Evolutionary conservation across 208 protist species (phyloP).

Genomic region (Leishmania aethiopica): DNA sequence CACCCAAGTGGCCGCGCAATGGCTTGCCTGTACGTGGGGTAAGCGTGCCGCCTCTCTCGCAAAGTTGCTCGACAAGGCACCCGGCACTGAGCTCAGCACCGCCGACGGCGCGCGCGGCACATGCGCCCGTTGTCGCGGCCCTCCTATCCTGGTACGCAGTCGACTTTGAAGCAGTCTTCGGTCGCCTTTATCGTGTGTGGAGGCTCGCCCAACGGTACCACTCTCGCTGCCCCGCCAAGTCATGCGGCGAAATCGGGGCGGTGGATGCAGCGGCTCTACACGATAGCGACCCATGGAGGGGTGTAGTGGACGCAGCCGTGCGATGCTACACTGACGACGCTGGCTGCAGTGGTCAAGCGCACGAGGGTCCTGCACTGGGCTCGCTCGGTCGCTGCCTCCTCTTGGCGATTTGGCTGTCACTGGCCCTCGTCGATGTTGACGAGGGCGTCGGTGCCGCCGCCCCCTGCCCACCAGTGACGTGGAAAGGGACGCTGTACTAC

Average conservation of each 20-base stretch:
- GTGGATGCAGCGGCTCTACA: not conserved
- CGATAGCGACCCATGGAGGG: not conserved
- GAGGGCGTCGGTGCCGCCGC: not conserved
- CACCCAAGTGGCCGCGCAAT: not conserved
- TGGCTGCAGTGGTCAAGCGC: not conserved
- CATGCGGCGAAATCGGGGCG: not conserved
- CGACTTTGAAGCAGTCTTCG: conserved; percentile 19
- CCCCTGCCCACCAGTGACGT: not conserved
- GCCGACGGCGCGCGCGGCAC: not conserved
- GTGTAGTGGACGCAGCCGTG: not conserved
- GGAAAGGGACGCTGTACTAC: conserved; percentile 21
- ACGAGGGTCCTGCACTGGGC: not conserved
- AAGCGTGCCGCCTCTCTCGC: not conserved
- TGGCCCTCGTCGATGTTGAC: conserved; percentile 17
- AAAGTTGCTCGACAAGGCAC: not conserved
- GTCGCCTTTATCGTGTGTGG: conserved; percentile 7
- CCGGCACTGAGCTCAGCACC: not conserved
- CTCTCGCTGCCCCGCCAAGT: not conserved
- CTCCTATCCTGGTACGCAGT: conserved; percentile 23
- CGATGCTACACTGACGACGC: not conserved
- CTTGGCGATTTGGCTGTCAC: conserved; percentile 24
- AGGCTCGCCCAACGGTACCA: not conserved
- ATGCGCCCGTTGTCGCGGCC: conserved; percentile 3
- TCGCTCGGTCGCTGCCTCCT: conserved; percentile 22
- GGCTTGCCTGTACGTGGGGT: not conserved